Conservation (phyloP, 1,284 basidiomycete genomes). For the Ganoderma resinaceum region DNA sequence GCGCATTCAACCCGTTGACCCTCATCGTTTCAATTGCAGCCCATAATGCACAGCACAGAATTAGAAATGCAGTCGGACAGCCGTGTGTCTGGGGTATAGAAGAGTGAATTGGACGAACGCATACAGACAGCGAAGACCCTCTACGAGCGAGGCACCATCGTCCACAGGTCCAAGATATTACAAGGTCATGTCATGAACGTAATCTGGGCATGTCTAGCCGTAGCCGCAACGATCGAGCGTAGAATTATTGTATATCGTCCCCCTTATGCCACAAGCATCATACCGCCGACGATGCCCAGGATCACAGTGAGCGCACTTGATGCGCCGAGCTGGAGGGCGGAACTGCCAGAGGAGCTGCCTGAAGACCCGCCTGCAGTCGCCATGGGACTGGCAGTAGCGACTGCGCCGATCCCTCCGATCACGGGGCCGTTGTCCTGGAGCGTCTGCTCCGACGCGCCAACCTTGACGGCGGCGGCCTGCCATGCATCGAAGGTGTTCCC, state of each 20-base stretch:
- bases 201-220: constrained; percentile 17
- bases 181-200: constrained; percentile 3
- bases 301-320: constrained; percentile 15
- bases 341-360: constrained; percentile 9
- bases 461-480: constrained; percentile 50
- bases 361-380: constrained; percentile 25
- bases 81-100: constrained; percentile 12
- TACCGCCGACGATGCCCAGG: constrained; percentile 15
- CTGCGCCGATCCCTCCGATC: constrained; percentile 49
- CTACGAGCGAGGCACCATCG: constrained; percentile 12
- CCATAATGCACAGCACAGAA: neutral
- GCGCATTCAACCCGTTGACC: neutral
- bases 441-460: constrained; percentile 46
- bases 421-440: constrained; percentile 47
- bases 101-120: constrained; percentile 2
- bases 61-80: neutral
- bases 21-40: neutral
- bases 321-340: constrained; percentile 13
- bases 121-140: constrained; percentile 7
- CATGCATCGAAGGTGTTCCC: constrained; percentile 63
- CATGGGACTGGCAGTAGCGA: constrained; percentile 45
- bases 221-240: neutral
- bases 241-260: constrained; percentile 9
- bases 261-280: constrained; percentile 21
- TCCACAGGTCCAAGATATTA: constrained; percentile 8